Evolutionary conservation across 805 yeast species (phyloP).

Genomic region (Cyberlindnera euphorbiiphila): DNA sequence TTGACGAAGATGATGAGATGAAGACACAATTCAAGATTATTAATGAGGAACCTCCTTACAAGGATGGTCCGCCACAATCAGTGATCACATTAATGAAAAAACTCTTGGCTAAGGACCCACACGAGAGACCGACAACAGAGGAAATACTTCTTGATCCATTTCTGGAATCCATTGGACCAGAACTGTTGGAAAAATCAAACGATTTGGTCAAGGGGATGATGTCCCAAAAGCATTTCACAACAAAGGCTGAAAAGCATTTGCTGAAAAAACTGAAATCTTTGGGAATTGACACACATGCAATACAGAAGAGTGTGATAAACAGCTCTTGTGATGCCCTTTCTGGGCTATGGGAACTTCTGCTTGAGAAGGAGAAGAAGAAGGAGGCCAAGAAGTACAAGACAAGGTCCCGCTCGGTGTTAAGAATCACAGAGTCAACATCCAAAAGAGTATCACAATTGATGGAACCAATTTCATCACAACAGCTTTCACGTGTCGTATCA

Average conservation of each 20-base stretch:
- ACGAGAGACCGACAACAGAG: conserved; percentile 50
- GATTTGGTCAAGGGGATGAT: conserved; percentile 34
- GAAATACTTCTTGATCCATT: conserved; percentile 51
- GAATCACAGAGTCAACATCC: conserved; percentile 29
- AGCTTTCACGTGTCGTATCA: conserved; percentile 29
- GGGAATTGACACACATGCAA: conserved; percentile 59
- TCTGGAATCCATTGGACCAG: conserved; percentile 42
- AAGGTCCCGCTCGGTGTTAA: conserved; percentile 32
- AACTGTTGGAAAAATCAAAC: conserved; percentile 38
- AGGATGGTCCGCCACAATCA: conserved; percentile 43
- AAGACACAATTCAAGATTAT: conserved; percentile 58
- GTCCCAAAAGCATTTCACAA: conserved; percentile 43
- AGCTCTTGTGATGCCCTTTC: conserved; percentile 67
- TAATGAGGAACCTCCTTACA: conserved; percentile 58
- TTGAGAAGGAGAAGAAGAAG: conserved; percentile 42
- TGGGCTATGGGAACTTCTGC: conserved; percentile 68
- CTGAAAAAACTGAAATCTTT: conserved; percentile 54
- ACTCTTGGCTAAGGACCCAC: conserved; percentile 65
- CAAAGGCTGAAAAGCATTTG: conserved; percentile 59
- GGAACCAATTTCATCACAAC: conserved; percentile 26
- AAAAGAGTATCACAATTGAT: conserved; percentile 28
- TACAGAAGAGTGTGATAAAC: conserved; percentile 54
- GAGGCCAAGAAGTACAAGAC: conserved; percentile 31
- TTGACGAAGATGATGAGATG: conserved; percentile 74
- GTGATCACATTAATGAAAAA: conserved; percentile 47